Percentiles rank a stretch among this genome's conserved stretches.
Evolutionary conservation across 1,284 basidiomycete species (phyloP).

Genomic region (Pseudozyma thailandica): DNA sequence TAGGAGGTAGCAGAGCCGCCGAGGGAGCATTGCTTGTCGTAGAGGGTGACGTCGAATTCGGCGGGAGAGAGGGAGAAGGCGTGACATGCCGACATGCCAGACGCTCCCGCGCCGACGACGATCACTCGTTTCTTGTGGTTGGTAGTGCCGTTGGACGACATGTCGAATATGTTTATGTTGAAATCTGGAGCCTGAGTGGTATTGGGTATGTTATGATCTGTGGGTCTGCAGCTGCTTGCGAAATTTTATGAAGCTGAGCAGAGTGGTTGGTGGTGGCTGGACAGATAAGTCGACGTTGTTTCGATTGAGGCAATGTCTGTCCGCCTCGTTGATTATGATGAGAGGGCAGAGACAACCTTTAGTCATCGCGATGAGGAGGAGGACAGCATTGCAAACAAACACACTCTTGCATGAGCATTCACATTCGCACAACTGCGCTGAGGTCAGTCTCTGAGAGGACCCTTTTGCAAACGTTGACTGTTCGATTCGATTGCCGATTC

Average conservation of each 20-base stretch:
- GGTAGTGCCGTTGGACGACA: constrained; percentile 23
- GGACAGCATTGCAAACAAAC: no score
- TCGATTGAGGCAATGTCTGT: no score
- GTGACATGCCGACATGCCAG: constrained; percentile 59
- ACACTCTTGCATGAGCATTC: no score
- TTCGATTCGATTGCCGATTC: no score
- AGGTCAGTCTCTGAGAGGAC: no score
- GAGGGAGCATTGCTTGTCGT: constrained; percentile 56
- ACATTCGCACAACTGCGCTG: no score
- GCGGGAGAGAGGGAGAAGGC: constrained; percentile 53
- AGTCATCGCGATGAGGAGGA: neutral
- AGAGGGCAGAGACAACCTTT: neutral
- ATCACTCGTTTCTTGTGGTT: constrained; percentile 58
- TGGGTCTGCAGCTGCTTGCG: neutral
- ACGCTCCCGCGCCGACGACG: constrained; percentile 57
- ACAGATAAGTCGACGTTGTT: no score
- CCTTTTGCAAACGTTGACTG: no score
- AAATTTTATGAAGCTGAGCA: neutral
- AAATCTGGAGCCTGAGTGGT: no score
- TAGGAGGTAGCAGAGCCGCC: constrained; percentile 63
- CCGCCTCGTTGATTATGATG: neutral
- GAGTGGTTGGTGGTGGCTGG: no score
- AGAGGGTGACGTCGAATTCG: constrained; percentile 57
- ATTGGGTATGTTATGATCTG: no score
- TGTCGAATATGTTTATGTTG: neutral